Conservation (phyloP, 1,284 basidiomycete species). For the Cryptococcus hybrid region DNA sequence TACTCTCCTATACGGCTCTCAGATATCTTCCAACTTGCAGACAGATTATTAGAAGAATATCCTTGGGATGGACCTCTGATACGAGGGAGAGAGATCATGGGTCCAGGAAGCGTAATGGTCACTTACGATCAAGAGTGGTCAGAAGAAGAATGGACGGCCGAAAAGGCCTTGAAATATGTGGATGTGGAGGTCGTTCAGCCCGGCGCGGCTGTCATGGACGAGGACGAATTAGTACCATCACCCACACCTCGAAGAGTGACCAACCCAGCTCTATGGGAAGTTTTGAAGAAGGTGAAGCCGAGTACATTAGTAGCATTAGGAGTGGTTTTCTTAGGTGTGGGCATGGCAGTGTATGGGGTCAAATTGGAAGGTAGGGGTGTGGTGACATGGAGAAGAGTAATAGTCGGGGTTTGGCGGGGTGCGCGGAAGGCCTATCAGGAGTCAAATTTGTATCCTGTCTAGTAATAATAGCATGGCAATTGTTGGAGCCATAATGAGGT, state of each 20-base stretch:
- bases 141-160: conserved; percentile 6
- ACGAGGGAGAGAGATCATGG: conserved; percentile 28
- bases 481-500: too few species aligned
- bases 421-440: too few species aligned
- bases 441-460: too few species aligned
- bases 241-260: too few species aligned
- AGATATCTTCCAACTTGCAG: conserved; percentile 39
- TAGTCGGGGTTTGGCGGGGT: too few species aligned
- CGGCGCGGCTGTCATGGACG: conserved; percentile 11
- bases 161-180: conserved; percentile 5
- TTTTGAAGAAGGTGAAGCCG: not conserved
- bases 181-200: conserved; percentile 14
- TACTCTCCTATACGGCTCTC: conserved; percentile 41
- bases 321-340: conserved; percentile 35
- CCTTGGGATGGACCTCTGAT: conserved; percentile 40
- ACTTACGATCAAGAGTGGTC: conserved; percentile 32
- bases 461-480: too few species aligned
- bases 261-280: conserved; percentile 1
- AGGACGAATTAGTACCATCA: conserved; percentile 9
- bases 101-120: conserved; percentile 35
- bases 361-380: conserved; percentile 14
- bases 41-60: conserved; percentile 35
- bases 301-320: conserved; percentile 32
- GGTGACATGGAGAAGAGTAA: too few species aligned
- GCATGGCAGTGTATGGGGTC: conserved; percentile 34